phyloP scores from a whole-genome alignment of 257 asterid genomes.

The Pogostemon cablin region DNA sequence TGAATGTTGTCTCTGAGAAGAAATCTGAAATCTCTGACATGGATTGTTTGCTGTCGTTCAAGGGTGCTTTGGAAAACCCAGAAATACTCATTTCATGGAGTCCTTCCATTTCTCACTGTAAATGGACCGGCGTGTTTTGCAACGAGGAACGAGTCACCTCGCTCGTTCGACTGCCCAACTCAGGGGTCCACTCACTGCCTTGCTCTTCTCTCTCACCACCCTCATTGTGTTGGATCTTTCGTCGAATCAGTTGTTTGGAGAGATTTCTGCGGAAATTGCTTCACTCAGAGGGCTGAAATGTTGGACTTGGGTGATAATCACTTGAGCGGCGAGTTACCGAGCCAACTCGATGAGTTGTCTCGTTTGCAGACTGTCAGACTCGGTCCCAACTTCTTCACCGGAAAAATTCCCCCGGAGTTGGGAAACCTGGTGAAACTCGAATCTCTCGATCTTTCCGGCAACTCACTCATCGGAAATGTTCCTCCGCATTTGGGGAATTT shows the following conservation, averaged over 20 bases:
- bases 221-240: slow-evolving; percentile 67
- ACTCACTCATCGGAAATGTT: slow-evolving; percentile 57
- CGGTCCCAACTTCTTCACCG: slow-evolving; percentile 64
- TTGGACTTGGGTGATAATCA: slow-evolving; percentile 65
- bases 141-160: slow-evolving; percentile 50
- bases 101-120: slow-evolving; percentile 53
- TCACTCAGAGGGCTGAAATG: slow-evolving; percentile 38
- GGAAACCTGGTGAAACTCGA: slow-evolving; percentile 52
- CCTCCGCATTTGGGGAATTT: slow-evolving; percentile 64
- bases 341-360: slow-evolving; percentile 47
- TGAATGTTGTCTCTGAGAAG: slow-evolving; percentile 31
- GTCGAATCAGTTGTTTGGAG: slow-evolving; percentile 50
- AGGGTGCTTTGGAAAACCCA: slow-evolving; percentile 53
- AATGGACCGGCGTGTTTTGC: slow-evolving; percentile 80
- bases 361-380: slow-evolving; percentile 51
- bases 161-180: slow-evolving; percentile 52
- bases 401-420: slow-evolving; percentile 57
- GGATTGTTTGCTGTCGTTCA: slow-evolving; percentile 57
- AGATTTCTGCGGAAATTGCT: slow-evolving; percentile 45
- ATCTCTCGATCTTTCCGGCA: slow-evolving; percentile 75
- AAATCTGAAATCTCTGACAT: slow-evolving; percentile 41
- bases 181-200: slow-evolving; percentile 47
- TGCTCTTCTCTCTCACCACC: slow-evolving; percentile 51
- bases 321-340: slow-evolving; percentile 61
- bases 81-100: slow-evolving; percentile 60